A percentile compares a stretch with the other conserved stretches of the same genome.
phyloP scores from a whole-genome alignment of 2,329 filamentous ascomycete species.

The Aspergillus luchuensis region DNA sequence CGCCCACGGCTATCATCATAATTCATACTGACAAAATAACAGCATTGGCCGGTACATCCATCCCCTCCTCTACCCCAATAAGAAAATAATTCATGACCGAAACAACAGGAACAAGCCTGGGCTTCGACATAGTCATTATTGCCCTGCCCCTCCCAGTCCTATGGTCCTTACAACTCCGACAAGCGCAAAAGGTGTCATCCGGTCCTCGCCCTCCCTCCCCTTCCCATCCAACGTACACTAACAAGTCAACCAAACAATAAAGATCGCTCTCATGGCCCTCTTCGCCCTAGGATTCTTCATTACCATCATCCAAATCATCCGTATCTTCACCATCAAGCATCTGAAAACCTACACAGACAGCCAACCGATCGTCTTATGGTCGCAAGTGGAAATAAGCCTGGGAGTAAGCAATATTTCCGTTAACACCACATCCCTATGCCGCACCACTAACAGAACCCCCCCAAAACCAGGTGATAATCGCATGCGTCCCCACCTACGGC shows the following conservation, averaged over 20 bases:
- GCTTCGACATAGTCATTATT: slow-evolving; percentile 29
- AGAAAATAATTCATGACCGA: background rate
- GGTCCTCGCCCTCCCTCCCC: background rate
- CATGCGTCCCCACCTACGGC: slow-evolving; percentile 48
- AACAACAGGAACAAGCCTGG: slow-evolving; percentile 23
- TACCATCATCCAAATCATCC: slow-evolving; percentile 54
- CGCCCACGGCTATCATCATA: background rate
- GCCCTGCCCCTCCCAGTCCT: slow-evolving; percentile 29
- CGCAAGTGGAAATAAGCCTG: slow-evolving; percentile 49
- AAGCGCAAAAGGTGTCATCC: slow-evolving; percentile 20
- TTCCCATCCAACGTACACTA: background rate
- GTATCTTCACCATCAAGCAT: slow-evolving; percentile 52
- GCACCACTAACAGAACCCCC: background rate
- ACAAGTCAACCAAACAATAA: slow-evolving; percentile 6
- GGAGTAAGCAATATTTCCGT: slow-evolving; percentile 30
- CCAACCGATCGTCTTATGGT: slow-evolving; percentile 49
- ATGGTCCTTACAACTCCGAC: slow-evolving; percentile 19
- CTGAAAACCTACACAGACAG: slow-evolving; percentile 51
- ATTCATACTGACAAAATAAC: background rate
- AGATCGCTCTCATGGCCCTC: slow-evolving; percentile 46
- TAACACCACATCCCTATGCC: background rate
- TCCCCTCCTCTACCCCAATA: background rate
- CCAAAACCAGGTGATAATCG: slow-evolving; percentile 37
- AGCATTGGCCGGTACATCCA: slow-evolving; percentile 13
- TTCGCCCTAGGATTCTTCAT: slow-evolving; percentile 57